Conservation (phyloP, 805 yeast species). For the Tetrapisispora nanseiensis region DNA sequence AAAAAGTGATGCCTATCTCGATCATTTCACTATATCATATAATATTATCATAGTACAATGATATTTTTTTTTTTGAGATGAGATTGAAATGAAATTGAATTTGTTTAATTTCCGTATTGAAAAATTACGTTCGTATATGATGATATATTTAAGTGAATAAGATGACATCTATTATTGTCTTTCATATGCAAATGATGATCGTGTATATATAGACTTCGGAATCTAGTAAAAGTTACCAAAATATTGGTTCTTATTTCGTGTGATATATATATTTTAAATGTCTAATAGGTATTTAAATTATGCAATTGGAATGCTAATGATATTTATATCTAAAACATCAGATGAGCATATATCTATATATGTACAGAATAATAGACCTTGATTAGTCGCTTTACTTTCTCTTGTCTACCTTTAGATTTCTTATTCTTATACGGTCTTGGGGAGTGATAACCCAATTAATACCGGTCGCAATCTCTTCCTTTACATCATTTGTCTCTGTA, state of each 20-base stretch:
- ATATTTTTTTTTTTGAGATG: neutral
- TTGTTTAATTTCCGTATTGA: neutral
- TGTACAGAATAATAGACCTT: neutral
- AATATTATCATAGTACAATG: neutral
- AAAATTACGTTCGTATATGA: neutral
- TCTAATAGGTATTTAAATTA: too few species aligned
- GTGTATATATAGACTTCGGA: too few species aligned
- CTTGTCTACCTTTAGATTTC: constrained; percentile 41
- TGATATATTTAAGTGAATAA: neutral
- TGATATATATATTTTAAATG: too few species aligned
- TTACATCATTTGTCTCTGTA: constrained; percentile 23
- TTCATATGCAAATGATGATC: too few species aligned
- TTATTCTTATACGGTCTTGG: constrained; percentile 56
- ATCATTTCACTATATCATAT: too few species aligned
- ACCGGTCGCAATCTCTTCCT: constrained; percentile 34
- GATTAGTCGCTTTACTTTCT: neutral
- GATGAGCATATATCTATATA: neutral
- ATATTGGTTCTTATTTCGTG: too few species aligned
- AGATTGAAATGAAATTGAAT: neutral
- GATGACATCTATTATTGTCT: too few species aligned
- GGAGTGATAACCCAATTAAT: constrained; percentile 71
- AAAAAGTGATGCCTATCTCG: too few species aligned
- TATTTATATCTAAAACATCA: neutral
- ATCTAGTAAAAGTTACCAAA: too few species aligned
- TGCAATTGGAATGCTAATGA: neutral